Base-by-base conservation (phyloP, 2,329 filamentous ascomycete genomes). In the Shiraia bambusicola region DNA sequence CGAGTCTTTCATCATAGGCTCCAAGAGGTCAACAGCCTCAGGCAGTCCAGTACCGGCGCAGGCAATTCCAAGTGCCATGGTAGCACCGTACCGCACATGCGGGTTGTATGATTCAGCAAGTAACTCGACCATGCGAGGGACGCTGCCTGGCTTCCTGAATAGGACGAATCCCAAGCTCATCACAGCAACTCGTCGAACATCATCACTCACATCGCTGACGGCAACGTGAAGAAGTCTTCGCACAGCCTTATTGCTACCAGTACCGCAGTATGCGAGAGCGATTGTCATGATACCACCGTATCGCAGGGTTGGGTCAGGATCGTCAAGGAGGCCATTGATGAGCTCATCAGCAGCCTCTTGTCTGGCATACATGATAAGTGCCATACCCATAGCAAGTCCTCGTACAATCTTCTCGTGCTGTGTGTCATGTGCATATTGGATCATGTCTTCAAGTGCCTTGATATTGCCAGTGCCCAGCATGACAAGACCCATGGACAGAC, bases 211-310 rank as follows among this genome's bases (percentile, higher is more conserved):
- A 72, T 98, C 93, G 68, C 91, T 97, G 52, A 98, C 94, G 42
- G 93, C 93, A 47, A 93, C 88, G 66, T 98, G 93, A 9, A 98
- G 82, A 22, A 98, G 79, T 72, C 93, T 95, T 40, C 94, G 86
- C 36, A 98, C 93, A 16, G 94, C 93, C 77, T 97, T 97, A 78
- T 98, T 98, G 80, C 91, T 96, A 54, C 92, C 88, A 28, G 88
- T 96, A 43, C 93, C 93, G 65, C 92, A 96, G 74, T 98, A 98
- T 13, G 93, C 93, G 66, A 98, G 78, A 37, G 93, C 93, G 43
- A 98, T 88, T n/a, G 93, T 95, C 83, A 98, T 89, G 69, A 98
- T 95, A 75, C 93, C 93, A 67, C 93, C 93, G 58, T 98, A 98
- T 54, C 93, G 84, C 47, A 98, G 78, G 6, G 89, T 92, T 55